Conservation (phyloP, 2,329 filamentous ascomycete genomes). For the Seiridium cupressi region DNA sequence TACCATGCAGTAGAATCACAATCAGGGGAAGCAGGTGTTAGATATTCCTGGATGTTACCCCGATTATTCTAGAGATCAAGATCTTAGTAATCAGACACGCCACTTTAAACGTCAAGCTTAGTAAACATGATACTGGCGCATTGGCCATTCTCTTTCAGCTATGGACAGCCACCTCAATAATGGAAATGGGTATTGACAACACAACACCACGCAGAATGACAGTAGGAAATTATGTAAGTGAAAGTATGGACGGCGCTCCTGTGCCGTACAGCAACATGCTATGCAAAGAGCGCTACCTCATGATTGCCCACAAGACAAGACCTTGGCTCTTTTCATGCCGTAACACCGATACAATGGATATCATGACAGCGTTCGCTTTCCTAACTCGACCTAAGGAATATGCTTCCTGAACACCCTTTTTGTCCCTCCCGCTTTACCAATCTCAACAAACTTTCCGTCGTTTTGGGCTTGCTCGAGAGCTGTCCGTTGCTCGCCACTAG, state of each 20-base stretch:
- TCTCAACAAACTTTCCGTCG: constrained; percentile 59
- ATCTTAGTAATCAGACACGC: not conserved
- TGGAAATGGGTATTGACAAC: not conserved
- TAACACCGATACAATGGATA: not conserved
- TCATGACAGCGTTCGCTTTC: not conserved
- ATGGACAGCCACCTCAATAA: not conserved
- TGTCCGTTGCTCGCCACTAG: constrained; percentile 55
- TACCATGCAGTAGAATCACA: too few relatives aligned
- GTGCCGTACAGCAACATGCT: not conserved
- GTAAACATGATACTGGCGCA: not conserved
- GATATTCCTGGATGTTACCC: too few relatives aligned
- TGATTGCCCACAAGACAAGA: not conserved
- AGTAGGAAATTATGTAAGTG: not conserved
- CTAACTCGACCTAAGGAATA: constrained; percentile 8
- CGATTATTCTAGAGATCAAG: too few relatives aligned
- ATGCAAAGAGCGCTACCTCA: not conserved
- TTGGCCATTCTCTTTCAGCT: not conserved
- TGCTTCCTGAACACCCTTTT: constrained; percentile 66
- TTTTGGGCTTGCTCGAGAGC: constrained; percentile 23
- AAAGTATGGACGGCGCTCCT: not conserved
- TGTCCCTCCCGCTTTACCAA: constrained; percentile 71
- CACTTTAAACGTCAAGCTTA: not conserved
- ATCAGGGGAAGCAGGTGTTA: too few relatives aligned
- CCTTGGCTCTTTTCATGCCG: not conserved
- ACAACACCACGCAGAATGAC: not conserved